These are phyloP conservation scores for Aegilops longissima DNA, from an alignment of 176 grass and related monocot genomes.

Conservation along the genomic window DNA sequence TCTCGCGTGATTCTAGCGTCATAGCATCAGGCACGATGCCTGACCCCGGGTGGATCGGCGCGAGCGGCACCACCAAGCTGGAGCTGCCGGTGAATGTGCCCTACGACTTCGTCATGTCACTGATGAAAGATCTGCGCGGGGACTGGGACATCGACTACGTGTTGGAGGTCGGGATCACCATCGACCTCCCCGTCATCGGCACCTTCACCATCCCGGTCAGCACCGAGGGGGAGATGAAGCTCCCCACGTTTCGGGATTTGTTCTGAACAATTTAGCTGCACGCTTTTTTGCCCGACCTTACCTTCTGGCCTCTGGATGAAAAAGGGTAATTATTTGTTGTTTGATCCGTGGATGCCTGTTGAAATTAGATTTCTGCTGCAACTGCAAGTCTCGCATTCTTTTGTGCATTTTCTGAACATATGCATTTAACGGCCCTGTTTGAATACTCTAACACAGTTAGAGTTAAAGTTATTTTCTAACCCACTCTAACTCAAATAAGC, in stretches of 20 bases:
- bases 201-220: slow-evolving; percentile 82
- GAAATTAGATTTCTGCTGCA: not conserved
- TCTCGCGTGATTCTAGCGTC: not conserved
- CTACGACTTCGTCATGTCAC: slow-evolving; percentile 67
- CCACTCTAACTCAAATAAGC: no score
- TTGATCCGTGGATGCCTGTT: not conserved
- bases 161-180: slow-evolving; percentile 58
- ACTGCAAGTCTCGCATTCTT: not conserved
- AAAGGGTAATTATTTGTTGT: not conserved
- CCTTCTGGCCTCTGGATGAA: not conserved
- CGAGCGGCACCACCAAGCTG: slow-evolving; percentile 53
- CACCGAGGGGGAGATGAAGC: slow-evolving; percentile 71
- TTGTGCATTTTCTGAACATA: not conserved
- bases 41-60: slow-evolving; percentile 76
- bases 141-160: slow-evolving; percentile 93
- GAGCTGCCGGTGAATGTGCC: slow-evolving; percentile 75
- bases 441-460: no score
- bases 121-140: slow-evolving; percentile 49
- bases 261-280: slow-evolving; percentile 21
- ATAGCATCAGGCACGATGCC: slow-evolving; percentile 72
- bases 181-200: slow-evolving; percentile 72
- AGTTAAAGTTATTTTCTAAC: no score
- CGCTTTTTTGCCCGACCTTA: not conserved
- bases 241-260: slow-evolving; percentile 70
- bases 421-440: not conserved